Conservation (phyloP, 83 land plant genomes). For the Picea engelmannii region DNA sequence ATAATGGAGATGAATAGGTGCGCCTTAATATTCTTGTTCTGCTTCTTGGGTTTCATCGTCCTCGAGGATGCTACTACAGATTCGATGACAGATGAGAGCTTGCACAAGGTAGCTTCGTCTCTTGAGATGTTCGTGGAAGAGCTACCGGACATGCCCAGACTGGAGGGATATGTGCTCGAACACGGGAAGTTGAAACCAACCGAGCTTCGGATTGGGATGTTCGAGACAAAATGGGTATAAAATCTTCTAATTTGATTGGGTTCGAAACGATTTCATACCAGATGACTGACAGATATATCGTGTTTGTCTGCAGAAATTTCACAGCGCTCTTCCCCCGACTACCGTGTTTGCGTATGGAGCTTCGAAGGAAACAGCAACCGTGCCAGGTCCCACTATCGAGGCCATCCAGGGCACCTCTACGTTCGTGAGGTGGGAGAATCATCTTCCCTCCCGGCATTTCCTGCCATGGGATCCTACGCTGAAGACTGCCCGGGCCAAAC, state of each 20-base stretch:
- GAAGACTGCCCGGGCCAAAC: constrained; percentile 10
- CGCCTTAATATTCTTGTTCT: no score
- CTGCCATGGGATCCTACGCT: constrained; percentile 20
- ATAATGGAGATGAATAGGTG: no score
- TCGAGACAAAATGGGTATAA: constrained; percentile 19
- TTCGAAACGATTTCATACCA: neutral
- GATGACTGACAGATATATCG: neutral
- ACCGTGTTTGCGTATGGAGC: constrained; percentile 31
- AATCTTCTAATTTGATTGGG: neutral
- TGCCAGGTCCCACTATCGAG: constrained; percentile 32
- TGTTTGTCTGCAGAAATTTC: constrained; percentile 28
- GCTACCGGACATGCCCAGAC: constrained; percentile 28
- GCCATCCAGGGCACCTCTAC: constrained; percentile 20
- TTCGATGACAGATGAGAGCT: constrained; percentile 2
- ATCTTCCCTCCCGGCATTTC: constrained; percentile 22
- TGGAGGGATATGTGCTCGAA: neutral
- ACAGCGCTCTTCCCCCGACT: constrained; percentile 26
- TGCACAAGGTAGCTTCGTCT: neutral
- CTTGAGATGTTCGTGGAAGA: constrained; percentile 29
- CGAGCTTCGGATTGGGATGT: constrained; percentile 24
- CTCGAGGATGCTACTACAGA: no score
- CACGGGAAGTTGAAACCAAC: neutral
- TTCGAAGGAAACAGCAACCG: constrained; percentile 8
- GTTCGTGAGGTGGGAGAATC: constrained; percentile 29
- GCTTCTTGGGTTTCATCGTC: no score